Conservation (phyloP, 495 filamentous ascomycete genomes). For the Talaromyces wortmannii region DNA sequence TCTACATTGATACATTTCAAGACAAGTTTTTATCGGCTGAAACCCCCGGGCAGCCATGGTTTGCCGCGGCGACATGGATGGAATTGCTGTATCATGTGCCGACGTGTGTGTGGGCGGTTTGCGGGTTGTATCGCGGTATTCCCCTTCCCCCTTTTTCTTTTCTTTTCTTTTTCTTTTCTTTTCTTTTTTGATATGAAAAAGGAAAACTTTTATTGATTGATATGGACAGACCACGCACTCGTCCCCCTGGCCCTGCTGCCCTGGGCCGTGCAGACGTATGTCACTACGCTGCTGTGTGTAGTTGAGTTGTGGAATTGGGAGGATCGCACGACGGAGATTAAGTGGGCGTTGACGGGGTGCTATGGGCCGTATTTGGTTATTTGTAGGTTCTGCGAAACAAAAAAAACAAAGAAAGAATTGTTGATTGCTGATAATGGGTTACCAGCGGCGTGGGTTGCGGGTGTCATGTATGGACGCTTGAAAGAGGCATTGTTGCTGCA, state of each 20-base stretch:
- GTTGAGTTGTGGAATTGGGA: conserved; percentile 50
- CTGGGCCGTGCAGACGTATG: conserved; percentile 59
- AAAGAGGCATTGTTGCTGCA: conserved; percentile 23
- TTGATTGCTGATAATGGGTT: not conserved
- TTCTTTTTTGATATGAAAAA: too few relatives aligned
- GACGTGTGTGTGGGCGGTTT: conserved; percentile 56
- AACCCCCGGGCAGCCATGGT: conserved; percentile 57
- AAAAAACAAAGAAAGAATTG: too few relatives aligned
- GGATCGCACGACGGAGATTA: conserved; percentile 47
- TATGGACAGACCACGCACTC: conserved; percentile 44
- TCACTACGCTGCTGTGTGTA: conserved; percentile 70
- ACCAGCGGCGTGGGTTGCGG: conserved; percentile 46
- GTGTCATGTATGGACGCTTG: conserved; percentile 47
- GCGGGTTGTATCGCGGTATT: conserved; percentile 45
- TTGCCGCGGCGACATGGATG: conserved; percentile 58
- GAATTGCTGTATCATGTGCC: conserved; percentile 67
- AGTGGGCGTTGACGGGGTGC: conserved; percentile 50
- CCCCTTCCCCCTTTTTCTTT: not conserved
- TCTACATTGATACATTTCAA: conserved; percentile 61
- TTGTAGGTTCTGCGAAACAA: conserved; percentile 61
- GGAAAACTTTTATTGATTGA: not conserved
- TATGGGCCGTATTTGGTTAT: conserved; percentile 69
- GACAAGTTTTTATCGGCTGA: conserved; percentile 60
- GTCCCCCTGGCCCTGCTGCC: conserved; percentile 60
- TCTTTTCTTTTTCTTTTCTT: not conserved